Evolutionary conservation across 345 rosid genomes (phyloP).

Genomic region (Melaleuca quinquenervia): DNA sequence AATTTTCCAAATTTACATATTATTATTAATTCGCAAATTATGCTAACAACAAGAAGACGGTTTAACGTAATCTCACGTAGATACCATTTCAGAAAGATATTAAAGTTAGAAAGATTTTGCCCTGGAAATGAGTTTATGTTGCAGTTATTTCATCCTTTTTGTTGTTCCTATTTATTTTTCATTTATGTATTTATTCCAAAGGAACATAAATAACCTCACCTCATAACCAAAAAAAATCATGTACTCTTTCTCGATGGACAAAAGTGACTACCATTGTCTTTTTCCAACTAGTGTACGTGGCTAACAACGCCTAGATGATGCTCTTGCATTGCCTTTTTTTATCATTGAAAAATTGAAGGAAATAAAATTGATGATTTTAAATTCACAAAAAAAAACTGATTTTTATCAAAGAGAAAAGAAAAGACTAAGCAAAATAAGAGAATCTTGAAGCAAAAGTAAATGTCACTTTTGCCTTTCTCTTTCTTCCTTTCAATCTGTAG

Average conservation of each 20-base stretch:
- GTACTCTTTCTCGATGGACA: not conserved
- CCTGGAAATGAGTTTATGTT: not conserved
- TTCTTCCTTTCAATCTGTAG: not conserved
- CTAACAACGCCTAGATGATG: not conserved
- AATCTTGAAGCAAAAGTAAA: not conserved
- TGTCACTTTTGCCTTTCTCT: not conserved
- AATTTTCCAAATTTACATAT: not conserved
- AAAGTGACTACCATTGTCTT: not conserved
- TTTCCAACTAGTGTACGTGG: fast-evolving
- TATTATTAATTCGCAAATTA: not conserved
- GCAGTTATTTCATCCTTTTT: not conserved
- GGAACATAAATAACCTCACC: not conserved
- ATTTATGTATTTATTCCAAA: not conserved
- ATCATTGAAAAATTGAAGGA: not conserved
- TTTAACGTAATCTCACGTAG: not conserved
- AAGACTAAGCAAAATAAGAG: not conserved
- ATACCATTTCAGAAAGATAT: not conserved
- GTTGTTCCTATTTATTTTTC: not conserved
- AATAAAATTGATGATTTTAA: not conserved
- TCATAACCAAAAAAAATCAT: not conserved
- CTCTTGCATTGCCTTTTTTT: not conserved
- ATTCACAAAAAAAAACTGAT: not conserved
- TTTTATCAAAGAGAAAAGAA: not conserved
- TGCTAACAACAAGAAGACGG: not conserved
- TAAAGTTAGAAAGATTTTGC: not conserved